Evolutionary conservation across 768 basidiomycete genomes (phyloP).

Genomic region (Termitomyces eurrhizus): DNA sequence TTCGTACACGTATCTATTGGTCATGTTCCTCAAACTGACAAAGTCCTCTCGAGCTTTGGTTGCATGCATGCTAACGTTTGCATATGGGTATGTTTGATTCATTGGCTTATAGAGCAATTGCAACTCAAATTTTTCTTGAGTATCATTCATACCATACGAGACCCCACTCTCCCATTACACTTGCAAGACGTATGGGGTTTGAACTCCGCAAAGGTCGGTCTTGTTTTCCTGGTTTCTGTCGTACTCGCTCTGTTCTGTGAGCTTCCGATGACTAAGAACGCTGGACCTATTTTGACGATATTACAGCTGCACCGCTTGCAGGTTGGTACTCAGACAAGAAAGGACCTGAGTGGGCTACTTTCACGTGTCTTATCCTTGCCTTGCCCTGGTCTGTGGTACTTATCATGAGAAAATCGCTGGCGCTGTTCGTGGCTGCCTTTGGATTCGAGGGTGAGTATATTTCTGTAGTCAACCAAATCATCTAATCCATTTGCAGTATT

Average conservation of each 20-base stretch:
- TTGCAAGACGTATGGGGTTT: slow-evolving; percentile 47
- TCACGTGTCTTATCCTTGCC: slow-evolving; percentile 42
- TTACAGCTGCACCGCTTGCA: slow-evolving; percentile 51
- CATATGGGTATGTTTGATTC: slow-evolving; percentile 46
- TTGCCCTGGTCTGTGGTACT: slow-evolving; percentile 65
- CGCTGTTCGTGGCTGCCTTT: slow-evolving; percentile 44
- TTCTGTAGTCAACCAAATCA: not conserved
- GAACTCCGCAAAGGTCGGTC: slow-evolving; percentile 48
- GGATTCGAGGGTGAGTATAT: slow-evolving; percentile 49
- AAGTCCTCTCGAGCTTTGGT: slow-evolving; percentile 47
- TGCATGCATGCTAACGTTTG: slow-evolving; percentile 40
- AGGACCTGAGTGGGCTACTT: slow-evolving; percentile 54
- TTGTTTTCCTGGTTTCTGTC: slow-evolving; percentile 64
- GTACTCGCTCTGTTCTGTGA: slow-evolving; percentile 63
- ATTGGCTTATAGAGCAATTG: not conserved
- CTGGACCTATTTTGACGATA: not conserved
- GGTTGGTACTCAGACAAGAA: slow-evolving; percentile 55
- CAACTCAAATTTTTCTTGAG: slow-evolving; percentile 23
- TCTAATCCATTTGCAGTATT: slow-evolving; percentile 40
- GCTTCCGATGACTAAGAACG: slow-evolving; percentile 13
- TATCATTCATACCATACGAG: slow-evolving; percentile 43
- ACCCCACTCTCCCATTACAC: slow-evolving; percentile 56
- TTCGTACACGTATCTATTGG: slow-evolving; percentile 30
- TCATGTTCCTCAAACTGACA: slow-evolving; percentile 37
- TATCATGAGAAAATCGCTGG: slow-evolving; percentile 40